Evolutionary conservation across 495 filamentous ascomycete genomes (phyloP).

Genomic region (Cladorrhinum samala): DNA sequence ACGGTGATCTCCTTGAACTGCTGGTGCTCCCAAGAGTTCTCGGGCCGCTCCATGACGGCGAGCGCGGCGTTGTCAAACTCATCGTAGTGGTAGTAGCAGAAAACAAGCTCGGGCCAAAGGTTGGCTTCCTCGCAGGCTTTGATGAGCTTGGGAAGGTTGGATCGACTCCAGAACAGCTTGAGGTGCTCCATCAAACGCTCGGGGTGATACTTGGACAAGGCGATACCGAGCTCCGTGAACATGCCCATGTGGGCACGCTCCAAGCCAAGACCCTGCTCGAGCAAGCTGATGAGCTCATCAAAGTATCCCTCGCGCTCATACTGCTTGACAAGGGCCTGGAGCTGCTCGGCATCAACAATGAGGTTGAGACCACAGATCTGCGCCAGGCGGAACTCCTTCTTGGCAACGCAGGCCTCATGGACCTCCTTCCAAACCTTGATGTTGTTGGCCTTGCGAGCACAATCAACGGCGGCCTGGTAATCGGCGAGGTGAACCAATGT

Average conservation of each 20-base stretch:
- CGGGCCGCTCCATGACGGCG: constrained; percentile 98
- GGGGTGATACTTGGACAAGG: constrained; percentile 92
- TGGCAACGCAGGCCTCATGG: constrained; percentile 90
- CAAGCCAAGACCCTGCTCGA: constrained; percentile 92
- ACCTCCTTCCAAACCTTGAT: constrained; percentile 99
- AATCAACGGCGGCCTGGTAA: constrained; percentile 97
- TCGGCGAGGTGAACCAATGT: constrained; percentile 94
- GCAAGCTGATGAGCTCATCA: constrained; percentile 88
- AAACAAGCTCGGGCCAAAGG: constrained; percentile 96
- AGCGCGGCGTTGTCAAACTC: constrained; percentile 98
- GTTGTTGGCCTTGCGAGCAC: constrained; percentile 97
- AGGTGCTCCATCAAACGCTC: constrained; percentile 98
- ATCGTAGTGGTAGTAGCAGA: constrained; percentile 98
- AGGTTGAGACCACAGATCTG: constrained; percentile 99
- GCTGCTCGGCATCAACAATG: constrained; percentile 96
- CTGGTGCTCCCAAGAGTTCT: constrained; percentile 99
- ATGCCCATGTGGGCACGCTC: constrained; percentile 81
- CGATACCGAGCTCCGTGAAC: constrained; percentile 95
- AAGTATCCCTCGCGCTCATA: constrained; percentile 98
- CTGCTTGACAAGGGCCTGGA: constrained; percentile 87
- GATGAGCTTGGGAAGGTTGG: constrained; percentile 99
- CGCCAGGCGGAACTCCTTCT: constrained; percentile 98
- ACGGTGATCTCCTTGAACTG: constrained; percentile 98
- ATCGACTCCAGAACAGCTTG: constrained; percentile 96
- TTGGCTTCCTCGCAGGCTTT: constrained; percentile 91